Evolutionary conservation across 345 rosid genomes (phyloP).

Genomic region (Corymbia maculata): DNA sequence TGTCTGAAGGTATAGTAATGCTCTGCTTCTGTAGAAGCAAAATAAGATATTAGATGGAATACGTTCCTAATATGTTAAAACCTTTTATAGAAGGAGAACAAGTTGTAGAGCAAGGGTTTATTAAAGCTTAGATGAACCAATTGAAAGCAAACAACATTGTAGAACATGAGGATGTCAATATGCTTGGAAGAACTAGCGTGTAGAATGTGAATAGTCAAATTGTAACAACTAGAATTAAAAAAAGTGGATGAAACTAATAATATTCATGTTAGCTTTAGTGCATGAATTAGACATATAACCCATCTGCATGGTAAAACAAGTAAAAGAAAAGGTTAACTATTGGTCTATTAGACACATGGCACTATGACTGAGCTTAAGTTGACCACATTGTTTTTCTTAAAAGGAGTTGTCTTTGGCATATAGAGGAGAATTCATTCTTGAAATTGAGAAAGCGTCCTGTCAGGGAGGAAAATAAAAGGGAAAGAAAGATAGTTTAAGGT

Average conservation of each 20-base stretch:
- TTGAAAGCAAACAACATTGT: not conserved
- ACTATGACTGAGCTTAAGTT: too few relatives aligned
- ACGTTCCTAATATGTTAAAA: not conserved
- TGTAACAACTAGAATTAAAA: not conserved
- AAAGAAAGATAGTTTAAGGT: too few relatives aligned
- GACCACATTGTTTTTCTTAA: too few relatives aligned
- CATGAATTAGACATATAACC: not conserved
- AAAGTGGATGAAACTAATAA: not conserved
- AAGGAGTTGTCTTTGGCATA: too few relatives aligned
- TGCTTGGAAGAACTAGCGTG: not conserved
- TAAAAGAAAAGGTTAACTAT: not conserved
- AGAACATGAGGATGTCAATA: not conserved
- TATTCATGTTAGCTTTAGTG: not conserved
- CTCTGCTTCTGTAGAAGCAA: not conserved
- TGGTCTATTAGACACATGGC: not conserved
- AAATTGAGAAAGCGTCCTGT: too few relatives aligned
- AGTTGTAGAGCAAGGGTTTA: not conserved
- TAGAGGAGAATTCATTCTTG: too few relatives aligned
- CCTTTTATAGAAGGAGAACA: not conserved
- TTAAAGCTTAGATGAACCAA: not conserved
- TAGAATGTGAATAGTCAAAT: not conserved
- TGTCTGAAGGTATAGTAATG: not conserved
- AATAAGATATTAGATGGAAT: not conserved
- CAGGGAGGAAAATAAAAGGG: too few relatives aligned
- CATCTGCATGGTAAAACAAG: not conserved